These are phyloP conservation scores for Diplodia intermedia DNA, from an alignment of 2,329 filamentous ascomycete species.

Conservation along the genomic window DNA sequence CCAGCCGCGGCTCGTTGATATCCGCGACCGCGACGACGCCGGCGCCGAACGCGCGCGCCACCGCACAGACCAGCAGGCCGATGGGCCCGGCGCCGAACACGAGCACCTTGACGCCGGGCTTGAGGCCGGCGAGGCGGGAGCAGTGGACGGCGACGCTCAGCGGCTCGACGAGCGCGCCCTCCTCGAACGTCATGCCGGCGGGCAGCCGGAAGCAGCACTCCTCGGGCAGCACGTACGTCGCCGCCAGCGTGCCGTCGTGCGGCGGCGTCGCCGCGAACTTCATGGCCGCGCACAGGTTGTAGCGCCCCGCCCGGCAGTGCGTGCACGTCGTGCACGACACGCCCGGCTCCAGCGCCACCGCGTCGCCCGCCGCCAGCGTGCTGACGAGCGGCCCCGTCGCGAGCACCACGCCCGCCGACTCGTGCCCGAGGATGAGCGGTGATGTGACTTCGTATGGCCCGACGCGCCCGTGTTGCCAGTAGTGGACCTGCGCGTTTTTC, in stretches of 20 bases:
- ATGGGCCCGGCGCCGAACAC: conserved; percentile 83
- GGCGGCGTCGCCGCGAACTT: conserved; percentile 53
- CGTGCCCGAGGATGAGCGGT: conserved; percentile 62
- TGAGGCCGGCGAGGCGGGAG: conserved; percentile 73
- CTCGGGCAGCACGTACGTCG: conserved; percentile 52
- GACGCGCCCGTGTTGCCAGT: conserved; percentile 68
- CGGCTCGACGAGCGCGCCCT: conserved; percentile 58
- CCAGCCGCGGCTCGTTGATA: conserved; percentile 62
- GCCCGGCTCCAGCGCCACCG: conserved; percentile 37
- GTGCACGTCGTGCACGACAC: conserved; percentile 49
- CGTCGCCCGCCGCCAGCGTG: conserved; percentile 33
- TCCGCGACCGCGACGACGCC: conserved; percentile 70
- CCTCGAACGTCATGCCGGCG: conserved; percentile 47
- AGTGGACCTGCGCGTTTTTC: conserved; percentile 67
- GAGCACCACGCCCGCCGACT: conserved; percentile 36
- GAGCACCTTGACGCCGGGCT: conserved; percentile 77
- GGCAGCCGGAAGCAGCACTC: conserved; percentile 52
- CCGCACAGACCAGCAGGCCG: conserved; percentile 59
- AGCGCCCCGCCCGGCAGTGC: conserved; percentile 51
- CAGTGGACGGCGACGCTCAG: conserved; percentile 87
- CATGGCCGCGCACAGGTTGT: conserved; percentile 52
- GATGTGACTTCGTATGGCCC: conserved; percentile 62
- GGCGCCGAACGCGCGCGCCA: conserved; percentile 67
- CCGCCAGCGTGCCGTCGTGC: conserved; percentile 52
- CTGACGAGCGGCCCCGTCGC: conserved; percentile 37